These are phyloP conservation scores for Prunus mongolica DNA, from an alignment of 306 rosid species.

Conservation along the genomic window DNA sequence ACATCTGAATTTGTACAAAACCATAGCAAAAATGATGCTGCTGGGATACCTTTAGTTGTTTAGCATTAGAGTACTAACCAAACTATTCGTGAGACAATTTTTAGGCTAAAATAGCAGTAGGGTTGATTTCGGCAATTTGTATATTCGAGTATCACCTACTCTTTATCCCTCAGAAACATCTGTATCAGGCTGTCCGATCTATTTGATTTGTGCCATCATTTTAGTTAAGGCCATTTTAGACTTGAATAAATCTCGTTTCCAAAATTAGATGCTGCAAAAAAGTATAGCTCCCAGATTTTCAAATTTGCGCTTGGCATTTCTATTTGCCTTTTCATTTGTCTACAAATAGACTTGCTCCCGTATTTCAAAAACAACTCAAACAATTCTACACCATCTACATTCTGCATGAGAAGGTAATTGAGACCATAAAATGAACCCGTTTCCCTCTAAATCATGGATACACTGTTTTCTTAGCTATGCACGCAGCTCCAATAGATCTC, in stretches of 20 bases:
- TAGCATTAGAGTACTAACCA: not conserved
- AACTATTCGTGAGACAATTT: conserved; percentile 10
- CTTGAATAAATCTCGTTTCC: not conserved
- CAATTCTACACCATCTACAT: not conserved
- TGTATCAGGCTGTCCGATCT: not conserved
- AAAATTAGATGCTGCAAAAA: no score
- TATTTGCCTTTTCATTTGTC: not conserved
- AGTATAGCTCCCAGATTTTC: no score
- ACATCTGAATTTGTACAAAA: conserved; percentile 42
- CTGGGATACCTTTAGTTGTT: conserved; percentile 7
- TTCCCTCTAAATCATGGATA: not conserved
- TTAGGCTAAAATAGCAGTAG: conserved; percentile 15
- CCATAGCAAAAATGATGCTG: conserved; percentile 30
- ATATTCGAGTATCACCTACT: conserved; percentile 8
- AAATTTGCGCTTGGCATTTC: no score
- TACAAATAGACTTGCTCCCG: not conserved
- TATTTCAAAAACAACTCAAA: no score
- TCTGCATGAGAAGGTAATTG: not conserved
- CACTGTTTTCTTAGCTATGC: conserved; percentile 26
- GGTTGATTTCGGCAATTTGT: conserved; percentile 19
- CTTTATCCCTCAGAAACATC: not conserved
- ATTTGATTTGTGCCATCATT: not conserved
- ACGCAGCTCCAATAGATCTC: conserved; percentile 44
- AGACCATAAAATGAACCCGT: not conserved
- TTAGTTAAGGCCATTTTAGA: not conserved